Percentiles rank a stretch among this genome's conserved stretches.
Conservation (phyloP, 306 rosid species). For the Trichosanthes truncata region DNA sequence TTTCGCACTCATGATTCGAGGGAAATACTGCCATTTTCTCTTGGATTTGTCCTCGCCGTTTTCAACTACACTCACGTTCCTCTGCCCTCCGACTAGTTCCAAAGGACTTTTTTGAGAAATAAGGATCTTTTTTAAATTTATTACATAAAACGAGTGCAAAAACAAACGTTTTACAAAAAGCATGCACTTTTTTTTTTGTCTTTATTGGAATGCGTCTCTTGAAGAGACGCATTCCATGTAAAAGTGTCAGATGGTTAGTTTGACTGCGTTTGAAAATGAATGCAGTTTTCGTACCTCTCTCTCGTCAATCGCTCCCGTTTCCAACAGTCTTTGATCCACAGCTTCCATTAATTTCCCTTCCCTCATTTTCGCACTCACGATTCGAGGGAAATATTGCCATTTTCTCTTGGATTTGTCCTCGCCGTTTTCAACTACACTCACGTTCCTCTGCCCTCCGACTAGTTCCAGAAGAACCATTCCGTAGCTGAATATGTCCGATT, state of each 20-base stretch:
- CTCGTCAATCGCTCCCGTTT: conserved; percentile 37
- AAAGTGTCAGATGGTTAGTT: too few relatives aligned
- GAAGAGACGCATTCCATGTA: too few relatives aligned
- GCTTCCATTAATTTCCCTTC: conserved; percentile 66
- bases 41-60: conserved; percentile 20
- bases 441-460: conserved; percentile 71
- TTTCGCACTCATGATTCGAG: conserved; percentile 57
- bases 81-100: conserved; percentile 75
- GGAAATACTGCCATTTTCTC: conserved; percentile 55
- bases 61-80: conserved; percentile 37
- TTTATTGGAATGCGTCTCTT: too few relatives aligned
- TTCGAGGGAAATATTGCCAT: conserved; percentile 57
- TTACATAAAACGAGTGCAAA: too few relatives aligned
- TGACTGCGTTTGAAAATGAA: too few relatives aligned
- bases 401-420: conserved; percentile 27
- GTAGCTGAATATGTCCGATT: conserved; percentile 64
- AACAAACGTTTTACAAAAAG: too few relatives aligned
- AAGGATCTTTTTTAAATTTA: too few relatives aligned
- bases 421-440: conserved; percentile 26
- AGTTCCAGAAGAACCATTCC: conserved; percentile 88
- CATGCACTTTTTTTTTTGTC: too few relatives aligned
- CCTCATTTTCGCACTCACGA: conserved; percentile 50
- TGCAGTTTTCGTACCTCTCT: conserved; percentile 45
- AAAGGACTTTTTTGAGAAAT: too few relatives aligned
- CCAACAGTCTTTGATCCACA: conserved; percentile 47